Conservation (phyloP, 2,329 filamentous ascomycete species). For the Neonectria hederae region DNA sequence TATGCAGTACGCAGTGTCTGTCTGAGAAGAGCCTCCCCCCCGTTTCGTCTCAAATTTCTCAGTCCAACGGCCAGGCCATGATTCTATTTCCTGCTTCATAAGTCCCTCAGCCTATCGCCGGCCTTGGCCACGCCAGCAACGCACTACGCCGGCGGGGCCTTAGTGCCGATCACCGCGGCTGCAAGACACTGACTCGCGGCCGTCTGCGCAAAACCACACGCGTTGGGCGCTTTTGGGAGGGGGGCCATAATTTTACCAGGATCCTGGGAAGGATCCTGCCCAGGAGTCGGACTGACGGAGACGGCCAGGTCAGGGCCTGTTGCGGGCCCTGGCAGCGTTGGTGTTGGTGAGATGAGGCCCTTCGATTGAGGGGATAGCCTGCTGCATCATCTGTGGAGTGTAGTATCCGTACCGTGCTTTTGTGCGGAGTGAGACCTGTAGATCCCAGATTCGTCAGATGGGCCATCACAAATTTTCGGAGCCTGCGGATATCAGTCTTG, state of each 20-base stretch:
- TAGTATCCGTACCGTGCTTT: neutral
- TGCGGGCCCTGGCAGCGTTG: conserved; percentile 3
- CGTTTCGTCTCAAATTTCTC: neutral
- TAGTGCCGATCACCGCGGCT: conserved; percentile 20
- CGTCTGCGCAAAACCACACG: conserved; percentile 11
- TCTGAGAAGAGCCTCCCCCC: too few relatives aligned
- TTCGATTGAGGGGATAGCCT: conserved; percentile 3
- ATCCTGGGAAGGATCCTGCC: neutral
- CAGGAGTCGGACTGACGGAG: conserved; percentile 19
- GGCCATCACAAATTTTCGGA: neutral
- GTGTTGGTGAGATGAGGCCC: neutral
- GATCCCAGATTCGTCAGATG: neutral
- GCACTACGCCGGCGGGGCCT: conserved; percentile 2
- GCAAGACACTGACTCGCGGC: conserved; percentile 24
- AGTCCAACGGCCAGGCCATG: neutral
- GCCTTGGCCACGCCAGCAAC: neutral
- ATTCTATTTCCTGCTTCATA: neutral
- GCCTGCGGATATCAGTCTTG: neutral
- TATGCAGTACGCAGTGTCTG: too few relatives aligned
- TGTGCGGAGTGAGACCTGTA: neutral
- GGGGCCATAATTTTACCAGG: conserved; percentile 15
- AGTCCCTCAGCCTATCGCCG: conserved; percentile 8
- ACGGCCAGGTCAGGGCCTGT: neutral
- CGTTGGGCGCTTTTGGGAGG: neutral
- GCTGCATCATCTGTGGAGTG: neutral